phyloP scores from a whole-genome alignment of 148 eudicot species.

The Rhododendron henanense region DNA sequence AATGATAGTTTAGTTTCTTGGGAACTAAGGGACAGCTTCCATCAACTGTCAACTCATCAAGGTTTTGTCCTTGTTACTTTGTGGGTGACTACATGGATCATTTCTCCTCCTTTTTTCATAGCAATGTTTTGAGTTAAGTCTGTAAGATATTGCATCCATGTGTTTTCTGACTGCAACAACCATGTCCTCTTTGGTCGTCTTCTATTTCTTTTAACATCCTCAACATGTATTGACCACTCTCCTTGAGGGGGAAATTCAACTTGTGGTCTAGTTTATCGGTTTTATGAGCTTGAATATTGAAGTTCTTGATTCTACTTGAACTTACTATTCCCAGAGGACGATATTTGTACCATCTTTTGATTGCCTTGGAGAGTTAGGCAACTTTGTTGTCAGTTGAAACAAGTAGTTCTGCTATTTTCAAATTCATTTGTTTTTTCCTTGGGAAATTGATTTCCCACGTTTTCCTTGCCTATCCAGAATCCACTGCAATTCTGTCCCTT shows the following conservation, averaged over 20 bases:
- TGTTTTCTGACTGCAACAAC: neutral
- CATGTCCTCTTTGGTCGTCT: neutral
- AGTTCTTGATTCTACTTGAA: neutral
- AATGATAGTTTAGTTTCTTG: neutral
- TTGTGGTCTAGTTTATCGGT: neutral
- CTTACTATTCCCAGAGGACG: neutral
- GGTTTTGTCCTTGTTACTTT: neutral
- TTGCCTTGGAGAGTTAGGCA: neutral
- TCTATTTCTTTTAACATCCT: neutral
- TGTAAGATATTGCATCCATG: neutral
- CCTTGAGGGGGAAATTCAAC: neutral
- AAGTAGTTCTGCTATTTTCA: neutral
- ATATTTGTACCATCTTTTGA: neutral
- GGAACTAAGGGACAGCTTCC: neutral
- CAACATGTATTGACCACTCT: neutral
- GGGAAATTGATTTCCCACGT: neutral
- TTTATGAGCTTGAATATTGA: neutral
- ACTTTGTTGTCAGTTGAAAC: neutral
- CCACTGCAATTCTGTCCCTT: neutral
- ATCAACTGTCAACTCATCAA: neutral
- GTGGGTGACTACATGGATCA: neutral
- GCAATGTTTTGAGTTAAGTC: neutral
- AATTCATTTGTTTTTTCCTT: neutral
- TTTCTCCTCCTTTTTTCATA: neutral
- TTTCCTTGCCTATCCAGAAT: neutral